Percentiles rank a stretch among this genome's conserved stretches.
Evolutionary conservation across 148 eudicot genomes (phyloP).

Genomic region (Hydrangea macrophylla): DNA sequence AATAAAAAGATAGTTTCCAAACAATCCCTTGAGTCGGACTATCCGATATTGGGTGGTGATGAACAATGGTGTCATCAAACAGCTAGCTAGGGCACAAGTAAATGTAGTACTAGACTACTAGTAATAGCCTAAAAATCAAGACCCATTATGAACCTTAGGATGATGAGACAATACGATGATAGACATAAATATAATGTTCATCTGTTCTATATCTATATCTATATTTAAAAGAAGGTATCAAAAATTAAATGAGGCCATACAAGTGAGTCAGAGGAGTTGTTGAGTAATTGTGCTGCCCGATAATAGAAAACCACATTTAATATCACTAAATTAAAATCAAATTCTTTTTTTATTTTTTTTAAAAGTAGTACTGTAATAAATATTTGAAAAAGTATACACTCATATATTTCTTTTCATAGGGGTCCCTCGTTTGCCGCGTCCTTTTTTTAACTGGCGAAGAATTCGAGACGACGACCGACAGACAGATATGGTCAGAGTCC

Average conservation of each 20-base stretch:
- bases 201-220: neutral
- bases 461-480: conserved; percentile 23
- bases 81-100: neutral
- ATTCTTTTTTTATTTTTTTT: conserved; percentile 14
- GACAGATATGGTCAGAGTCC: neutral
- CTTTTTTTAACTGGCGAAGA: conserved; percentile 16
- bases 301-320: conserved; percentile 20
- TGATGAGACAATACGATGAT: conserved; percentile 14
- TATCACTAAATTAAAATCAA: conserved; percentile 8
- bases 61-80: conserved; percentile 3
- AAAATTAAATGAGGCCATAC: conserved; percentile 7
- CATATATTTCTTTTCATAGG: neutral
- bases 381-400: no score
- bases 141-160: conserved; percentile 10
- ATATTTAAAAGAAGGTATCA: neutral
- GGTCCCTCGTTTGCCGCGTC: conserved; percentile 19
- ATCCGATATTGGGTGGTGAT: neutral
- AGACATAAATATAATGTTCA: neutral
- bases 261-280: conserved; percentile 21
- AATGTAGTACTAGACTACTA: neutral
- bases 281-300: conserved; percentile 31
- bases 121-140: neutral
- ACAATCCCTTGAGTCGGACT: no score
- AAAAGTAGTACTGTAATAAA: neutral
- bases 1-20: no score